These are phyloP conservation scores for Boletus subparvulus DNA, from an alignment of 768 basidiomycete species.

Conservation along the genomic window DNA sequence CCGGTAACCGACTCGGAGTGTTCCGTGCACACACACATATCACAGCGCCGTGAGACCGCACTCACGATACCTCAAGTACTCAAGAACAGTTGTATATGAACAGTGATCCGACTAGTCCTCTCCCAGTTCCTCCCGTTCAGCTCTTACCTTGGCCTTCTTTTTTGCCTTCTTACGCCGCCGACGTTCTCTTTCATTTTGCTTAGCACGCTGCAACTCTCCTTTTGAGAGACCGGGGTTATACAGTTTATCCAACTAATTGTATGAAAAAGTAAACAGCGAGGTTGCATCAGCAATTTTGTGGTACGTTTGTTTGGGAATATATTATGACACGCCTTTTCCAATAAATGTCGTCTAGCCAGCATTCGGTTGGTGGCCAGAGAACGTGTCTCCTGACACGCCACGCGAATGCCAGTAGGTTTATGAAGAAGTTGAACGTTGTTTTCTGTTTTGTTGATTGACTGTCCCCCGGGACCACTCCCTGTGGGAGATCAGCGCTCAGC, in stretches of 20 bases:
- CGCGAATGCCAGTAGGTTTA: conserved; percentile 83
- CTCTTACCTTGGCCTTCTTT: conserved; percentile 51
- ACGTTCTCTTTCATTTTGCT: conserved; percentile 73
- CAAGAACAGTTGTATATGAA: not conserved
- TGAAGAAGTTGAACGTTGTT: conserved; percentile 90
- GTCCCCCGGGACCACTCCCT: conserved; percentile 95
- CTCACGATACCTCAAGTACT: not conserved
- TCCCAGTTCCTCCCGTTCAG: conserved; percentile 15
- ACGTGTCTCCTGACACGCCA: conserved; percentile 86
- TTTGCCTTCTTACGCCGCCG: conserved; percentile 76
- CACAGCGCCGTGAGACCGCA: not conserved
- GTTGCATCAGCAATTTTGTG: conserved; percentile 19
- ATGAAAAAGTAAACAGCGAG: conserved; percentile 1
- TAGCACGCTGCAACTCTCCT: conserved; percentile 64
- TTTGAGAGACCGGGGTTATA: conserved; percentile 78
- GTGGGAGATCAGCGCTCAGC: conserved; percentile 10
- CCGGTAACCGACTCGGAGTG: conserved; percentile 17
- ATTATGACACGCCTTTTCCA: conserved; percentile 67
- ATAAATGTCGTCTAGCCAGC: conserved; percentile 67
- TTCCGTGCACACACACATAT: conserved; percentile 10
- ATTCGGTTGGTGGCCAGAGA: conserved; percentile 78
- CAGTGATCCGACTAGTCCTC: conserved; percentile 9
- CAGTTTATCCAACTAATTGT: conserved; percentile 62
- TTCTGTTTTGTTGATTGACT: conserved; percentile 94
- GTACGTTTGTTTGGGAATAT: conserved; percentile 16